Evolutionary conservation across 2,329 filamentous ascomycete genomes (phyloP).

Genomic region (Epichloe hybrida): DNA sequence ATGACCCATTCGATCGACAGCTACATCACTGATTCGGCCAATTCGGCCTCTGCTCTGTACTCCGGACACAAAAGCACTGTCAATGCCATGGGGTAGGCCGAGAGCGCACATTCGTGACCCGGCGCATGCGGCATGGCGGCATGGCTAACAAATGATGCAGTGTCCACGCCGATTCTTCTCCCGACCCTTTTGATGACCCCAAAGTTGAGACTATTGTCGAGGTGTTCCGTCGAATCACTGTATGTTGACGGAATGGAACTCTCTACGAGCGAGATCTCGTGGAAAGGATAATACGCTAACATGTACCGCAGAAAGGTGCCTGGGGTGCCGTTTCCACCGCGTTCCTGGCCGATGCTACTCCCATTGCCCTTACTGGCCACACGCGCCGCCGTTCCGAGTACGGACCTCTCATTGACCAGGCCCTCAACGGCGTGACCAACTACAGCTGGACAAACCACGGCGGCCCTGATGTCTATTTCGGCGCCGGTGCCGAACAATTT

Average conservation of each 20-base stretch:
- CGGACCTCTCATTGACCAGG: conserved; percentile 60
- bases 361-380: conserved; percentile 61
- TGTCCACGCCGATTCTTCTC: conserved; percentile 66
- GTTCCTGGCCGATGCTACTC: conserved; percentile 69
- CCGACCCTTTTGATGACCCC: conserved; percentile 63
- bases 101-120: not conserved
- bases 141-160: conserved; percentile 13
- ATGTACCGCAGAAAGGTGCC: conserved; percentile 29
- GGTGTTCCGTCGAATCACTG: conserved; percentile 57
- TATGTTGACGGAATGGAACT: conserved; percentile 22
- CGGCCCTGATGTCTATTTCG: conserved; percentile 71
- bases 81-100: conserved; percentile 55
- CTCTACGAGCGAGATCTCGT: not conserved
- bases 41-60: conserved; percentile 71
- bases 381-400: conserved; percentile 57
- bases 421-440: conserved; percentile 62
- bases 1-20: conserved; percentile 79
- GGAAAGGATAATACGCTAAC: not conserved
- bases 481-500: conserved; percentile 74
- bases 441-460: conserved; percentile 66
- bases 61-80: conserved; percentile 74
- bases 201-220: conserved; percentile 77
- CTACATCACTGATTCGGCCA: conserved; percentile 79
- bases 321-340: conserved; percentile 67
- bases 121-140: not conserved